Base-by-base conservation (phyloP, 805 yeast genomes). In the Ogataea naganishii region DNA sequence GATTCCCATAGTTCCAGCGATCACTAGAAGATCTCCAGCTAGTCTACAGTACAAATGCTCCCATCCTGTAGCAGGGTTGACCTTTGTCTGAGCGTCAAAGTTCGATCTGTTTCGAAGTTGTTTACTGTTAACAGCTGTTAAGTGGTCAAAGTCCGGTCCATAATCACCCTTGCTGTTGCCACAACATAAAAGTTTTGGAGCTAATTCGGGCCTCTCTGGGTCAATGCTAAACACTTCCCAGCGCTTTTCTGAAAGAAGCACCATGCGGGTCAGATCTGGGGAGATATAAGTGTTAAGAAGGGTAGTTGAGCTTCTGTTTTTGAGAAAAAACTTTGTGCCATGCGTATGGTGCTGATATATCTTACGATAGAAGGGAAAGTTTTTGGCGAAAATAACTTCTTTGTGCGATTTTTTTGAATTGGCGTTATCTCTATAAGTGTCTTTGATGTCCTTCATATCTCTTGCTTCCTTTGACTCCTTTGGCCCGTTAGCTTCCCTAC, bases 321-420 rank as follows among this genome's bases (percentile, higher is more conserved):
- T 56, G 29, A 69, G 49, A 19, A 73, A 56, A 32, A 72, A 58
- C 28, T 64, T 64, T 7, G 74, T 53, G 15, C 49, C 49, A 34
- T 72, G 77, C 0, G 79, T 70, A 17, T 62, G 56, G 44, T 66
- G 67, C 25, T 72, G 72, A 29, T 65, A 62, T 29, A 71, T 64
- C 37, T 71, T 77, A 35, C 95, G 65, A 47, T 80, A 82, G 32
- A 75, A 72, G 0, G 96, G 96, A 54, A 84, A 86, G 43, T 89
- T 83, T 43, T 76, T 80, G 5, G 78, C 75, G 50, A 77, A 84
- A 31, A 75, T 64, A 32, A 69, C 64, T 47, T 83, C 95, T 38
- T 76, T 74, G 27, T 46, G 47, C 14, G 49, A 23, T 14, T 27
- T 34, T 19, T 19, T 36, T n/a, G 19, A 19, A 8, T 17, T 34